phyloP scores from a whole-genome alignment of 768 basidiomycete species.

The Terana coerulea region DNA sequence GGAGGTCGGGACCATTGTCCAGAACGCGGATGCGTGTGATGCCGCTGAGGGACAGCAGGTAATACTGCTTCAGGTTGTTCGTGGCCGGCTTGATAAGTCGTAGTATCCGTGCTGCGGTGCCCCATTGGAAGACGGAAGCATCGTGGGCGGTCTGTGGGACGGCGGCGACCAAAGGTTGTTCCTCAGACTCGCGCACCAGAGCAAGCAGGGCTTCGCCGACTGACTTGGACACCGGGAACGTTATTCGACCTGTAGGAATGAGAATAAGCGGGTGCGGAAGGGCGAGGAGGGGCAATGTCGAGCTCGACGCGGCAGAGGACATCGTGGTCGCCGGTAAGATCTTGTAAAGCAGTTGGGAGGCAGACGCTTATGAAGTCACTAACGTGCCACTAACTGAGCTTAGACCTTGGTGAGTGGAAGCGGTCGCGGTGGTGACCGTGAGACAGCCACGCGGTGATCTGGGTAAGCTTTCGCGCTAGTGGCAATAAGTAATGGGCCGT shows the following conservation, averaged over 20 bases:
- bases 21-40: constrained; percentile 61
- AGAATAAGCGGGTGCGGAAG: constrained; percentile 72
- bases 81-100: constrained; percentile 62
- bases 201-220: constrained; percentile 64
- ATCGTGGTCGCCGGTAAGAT: constrained; percentile 1
- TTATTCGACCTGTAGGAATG: constrained; percentile 67
- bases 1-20: constrained; percentile 40
- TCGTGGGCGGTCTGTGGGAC: constrained; percentile 44
- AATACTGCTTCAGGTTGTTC: constrained; percentile 54
- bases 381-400: too few species aligned
- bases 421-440: too few species aligned
- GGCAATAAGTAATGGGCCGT: too few species aligned
- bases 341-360: too few species aligned
- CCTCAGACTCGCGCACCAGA: constrained; percentile 65
- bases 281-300: constrained; percentile 61
- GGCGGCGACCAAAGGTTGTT: constrained; percentile 67
- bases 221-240: constrained; percentile 57
- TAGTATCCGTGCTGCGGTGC: constrained; percentile 67
- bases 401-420: too few species aligned
- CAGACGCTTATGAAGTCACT: background rate
- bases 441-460: too few species aligned
- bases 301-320: background rate
- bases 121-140: constrained; percentile 45
- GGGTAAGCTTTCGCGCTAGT: too few species aligned
- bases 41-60: constrained; percentile 70